These are phyloP conservation scores for Massospora cicadina DNA, from an alignment of 371 early-diverging fungal genomes.

Conservation along the genomic window DNA sequence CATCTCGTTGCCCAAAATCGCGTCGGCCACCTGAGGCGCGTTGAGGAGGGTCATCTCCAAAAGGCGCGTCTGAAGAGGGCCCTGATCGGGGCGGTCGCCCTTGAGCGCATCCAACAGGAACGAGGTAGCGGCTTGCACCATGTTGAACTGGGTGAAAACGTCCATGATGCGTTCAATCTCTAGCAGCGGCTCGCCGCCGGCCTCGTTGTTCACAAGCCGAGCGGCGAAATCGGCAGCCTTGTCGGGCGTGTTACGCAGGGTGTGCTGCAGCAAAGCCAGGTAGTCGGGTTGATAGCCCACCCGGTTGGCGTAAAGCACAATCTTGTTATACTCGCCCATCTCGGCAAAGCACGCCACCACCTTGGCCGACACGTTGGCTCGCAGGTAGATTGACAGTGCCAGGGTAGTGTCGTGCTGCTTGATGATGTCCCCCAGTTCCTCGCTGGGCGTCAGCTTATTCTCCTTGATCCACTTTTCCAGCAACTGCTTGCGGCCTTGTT, in stretches of 20 bases:
- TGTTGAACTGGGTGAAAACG: slow-evolving; percentile 77
- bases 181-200: slow-evolving; percentile 46
- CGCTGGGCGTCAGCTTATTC: slow-evolving; percentile 91
- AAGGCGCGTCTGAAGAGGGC: slow-evolving; percentile 78
- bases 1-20: slow-evolving; percentile 88
- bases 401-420: slow-evolving; percentile 77
- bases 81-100: slow-evolving; percentile 76
- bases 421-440: slow-evolving; percentile 94
- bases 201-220: slow-evolving; percentile 61
- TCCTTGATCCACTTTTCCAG: slow-evolving; percentile 97
- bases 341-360: slow-evolving; percentile 90
- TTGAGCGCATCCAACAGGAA: slow-evolving; percentile 91
- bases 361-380: slow-evolving; percentile 85
- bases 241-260: slow-evolving; percentile 79
- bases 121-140: slow-evolving; percentile 90
- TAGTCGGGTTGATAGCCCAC: slow-evolving; percentile 90
- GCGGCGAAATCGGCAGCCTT: slow-evolving; percentile 87
- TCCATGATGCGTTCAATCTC: slow-evolving; percentile 71
- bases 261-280: slow-evolving; percentile 63
- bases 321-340: slow-evolving; percentile 88
- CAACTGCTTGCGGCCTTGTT: slow-evolving; percentile 79
- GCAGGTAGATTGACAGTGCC: slow-evolving; percentile 85
- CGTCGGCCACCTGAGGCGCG: slow-evolving; percentile 96
- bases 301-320: slow-evolving; percentile 84
- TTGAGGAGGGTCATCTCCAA: slow-evolving; percentile 94